Conservation (phyloP, 352 stramenopile genomes). For the Pythium insidiosum region DNA sequence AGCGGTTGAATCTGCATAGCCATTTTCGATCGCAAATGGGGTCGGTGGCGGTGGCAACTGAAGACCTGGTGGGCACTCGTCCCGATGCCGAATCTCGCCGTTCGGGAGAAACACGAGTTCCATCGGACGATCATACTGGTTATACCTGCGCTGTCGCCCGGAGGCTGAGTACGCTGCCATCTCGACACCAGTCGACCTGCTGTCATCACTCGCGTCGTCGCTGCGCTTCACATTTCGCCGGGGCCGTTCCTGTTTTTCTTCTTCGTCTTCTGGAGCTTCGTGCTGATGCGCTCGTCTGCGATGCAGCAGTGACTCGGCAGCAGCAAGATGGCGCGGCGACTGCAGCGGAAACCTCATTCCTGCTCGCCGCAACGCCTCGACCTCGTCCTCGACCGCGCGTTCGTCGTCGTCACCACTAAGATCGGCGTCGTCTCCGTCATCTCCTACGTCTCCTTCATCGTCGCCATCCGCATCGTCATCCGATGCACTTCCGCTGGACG, state of each 20-base stretch:
- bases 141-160: slow-evolving; percentile 1
- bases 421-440: background rate
- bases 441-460: background rate
- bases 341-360: slow-evolving; percentile 22
- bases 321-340: slow-evolving; percentile 15
- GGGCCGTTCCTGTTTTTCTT: no score
- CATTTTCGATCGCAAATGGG: no score
- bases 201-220: background rate
- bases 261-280: background rate
- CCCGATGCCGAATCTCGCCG: slow-evolving; percentile 45
- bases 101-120: slow-evolving; percentile 54
- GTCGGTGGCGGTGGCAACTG: slow-evolving; percentile 19
- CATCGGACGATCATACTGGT: slow-evolving; percentile 22
- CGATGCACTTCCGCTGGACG: no score
- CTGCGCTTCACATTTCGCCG: no score
- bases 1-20: background rate
- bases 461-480: background rate
- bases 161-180: background rate
- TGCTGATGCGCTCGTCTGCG: slow-evolving; percentile 1
- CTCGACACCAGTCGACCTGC: background rate
- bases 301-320: slow-evolving; percentile 6
- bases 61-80: slow-evolving; percentile 46
- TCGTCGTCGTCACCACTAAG: slow-evolving; percentile 2
- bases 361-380: slow-evolving; percentile 25
- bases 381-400: slow-evolving; percentile 14